Percentiles rank a stretch among this genome's conserved stretches.
These are phyloP conservation scores for Candida dajiaensis DNA, from an alignment of 805 yeast species.

Conservation along the genomic window DNA sequence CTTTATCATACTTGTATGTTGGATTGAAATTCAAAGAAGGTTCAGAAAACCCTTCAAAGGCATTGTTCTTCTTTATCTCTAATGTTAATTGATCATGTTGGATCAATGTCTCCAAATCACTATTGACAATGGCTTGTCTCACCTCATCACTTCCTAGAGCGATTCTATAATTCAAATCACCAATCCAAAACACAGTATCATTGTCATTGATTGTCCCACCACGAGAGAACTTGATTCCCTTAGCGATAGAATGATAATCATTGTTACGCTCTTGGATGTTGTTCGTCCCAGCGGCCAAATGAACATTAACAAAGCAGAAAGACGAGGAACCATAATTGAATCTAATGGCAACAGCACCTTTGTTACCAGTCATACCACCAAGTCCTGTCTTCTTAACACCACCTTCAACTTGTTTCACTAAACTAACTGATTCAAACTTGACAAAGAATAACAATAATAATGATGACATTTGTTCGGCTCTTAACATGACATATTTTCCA, in stretches of 20 bases:
- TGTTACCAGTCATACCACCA: conserved; percentile 96
- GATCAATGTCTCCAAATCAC: conserved; percentile 45
- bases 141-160: conserved; percentile 68
- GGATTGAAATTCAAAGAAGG: conserved; percentile 74
- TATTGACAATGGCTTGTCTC: conserved; percentile 42
- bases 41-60: conserved; percentile 74
- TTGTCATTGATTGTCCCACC: conserved; percentile 75
- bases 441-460: conserved; percentile 60
- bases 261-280: conserved; percentile 81
- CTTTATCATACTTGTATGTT: conserved; percentile 88
- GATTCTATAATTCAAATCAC: conserved; percentile 88
- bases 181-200: conserved; percentile 87
- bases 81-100: conserved; percentile 72
- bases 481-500: conserved; percentile 53
- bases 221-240: conserved; percentile 73
- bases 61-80: conserved; percentile 67
- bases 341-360: conserved; percentile 93
- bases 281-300: conserved; percentile 85
- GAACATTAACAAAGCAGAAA: conserved; percentile 83
- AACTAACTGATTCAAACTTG: conserved; percentile 37
- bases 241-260: conserved; percentile 71
- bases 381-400: conserved; percentile 91
- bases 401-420: conserved; percentile 85
- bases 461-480: conserved; percentile 75
- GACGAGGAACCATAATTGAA: conserved; percentile 76